Conservation (phyloP, 768 basidiomycete species). For the Tylopilus plumbeoviolaceoides region DNA sequence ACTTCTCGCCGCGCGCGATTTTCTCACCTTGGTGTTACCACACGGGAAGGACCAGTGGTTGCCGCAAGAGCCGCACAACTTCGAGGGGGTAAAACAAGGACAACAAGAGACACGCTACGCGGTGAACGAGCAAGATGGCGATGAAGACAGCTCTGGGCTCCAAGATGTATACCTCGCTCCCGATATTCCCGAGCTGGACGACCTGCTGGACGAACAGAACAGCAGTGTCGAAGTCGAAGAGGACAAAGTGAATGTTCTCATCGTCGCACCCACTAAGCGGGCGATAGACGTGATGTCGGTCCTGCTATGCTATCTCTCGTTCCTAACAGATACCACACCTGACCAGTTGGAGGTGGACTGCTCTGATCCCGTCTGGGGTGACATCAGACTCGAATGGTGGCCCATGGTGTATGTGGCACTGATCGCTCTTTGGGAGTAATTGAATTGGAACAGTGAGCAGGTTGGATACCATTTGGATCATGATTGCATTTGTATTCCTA, state of each 20-base stretch:
- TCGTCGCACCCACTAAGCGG: slow-evolving; percentile 10
- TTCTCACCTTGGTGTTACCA: slow-evolving; percentile 39
- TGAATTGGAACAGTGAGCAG: neutral
- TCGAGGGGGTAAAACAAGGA: neutral
- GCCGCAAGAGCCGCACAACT: neutral
- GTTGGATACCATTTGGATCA: neutral
- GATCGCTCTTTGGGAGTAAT: neutral
- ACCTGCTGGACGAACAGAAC: neutral
- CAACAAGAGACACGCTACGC: no score
- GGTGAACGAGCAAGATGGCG: neutral
- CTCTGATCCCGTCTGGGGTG: slow-evolving; percentile 7
- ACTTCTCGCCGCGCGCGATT: slow-evolving; percentile 40
- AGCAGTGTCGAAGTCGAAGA: neutral
- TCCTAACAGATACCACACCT: neutral
- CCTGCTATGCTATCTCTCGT: slow-evolving; percentile 13
- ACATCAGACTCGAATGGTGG: neutral
- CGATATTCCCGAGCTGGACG: neutral
- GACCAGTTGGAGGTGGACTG: neutral
- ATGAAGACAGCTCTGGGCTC: neutral
- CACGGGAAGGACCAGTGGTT: slow-evolving; percentile 12
- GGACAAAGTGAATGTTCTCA: slow-evolving; percentile 1
- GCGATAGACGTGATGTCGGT: slow-evolving; percentile 11
- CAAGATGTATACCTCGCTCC: slow-evolving; percentile 4
- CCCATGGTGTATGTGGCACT: neutral
- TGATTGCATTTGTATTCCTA: neutral